Conservation (phyloP, 1,284 basidiomycete genomes). For the Ceraceosorus bombacis region DNA sequence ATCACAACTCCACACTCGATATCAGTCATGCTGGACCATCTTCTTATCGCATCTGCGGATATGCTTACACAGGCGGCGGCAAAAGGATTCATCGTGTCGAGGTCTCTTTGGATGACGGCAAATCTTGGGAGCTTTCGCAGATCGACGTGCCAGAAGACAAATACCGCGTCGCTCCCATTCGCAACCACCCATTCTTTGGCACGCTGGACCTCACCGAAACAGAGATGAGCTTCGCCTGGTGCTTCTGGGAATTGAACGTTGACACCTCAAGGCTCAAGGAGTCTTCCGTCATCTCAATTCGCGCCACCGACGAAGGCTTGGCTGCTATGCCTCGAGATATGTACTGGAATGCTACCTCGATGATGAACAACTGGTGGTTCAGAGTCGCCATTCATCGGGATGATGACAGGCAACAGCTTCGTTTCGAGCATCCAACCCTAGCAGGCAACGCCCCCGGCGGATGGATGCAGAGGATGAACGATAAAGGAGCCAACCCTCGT, state of each 20-base stretch:
- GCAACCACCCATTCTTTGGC: slow-evolving; percentile 47
- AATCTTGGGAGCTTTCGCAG: slow-evolving; percentile 55
- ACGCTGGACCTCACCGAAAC: slow-evolving; percentile 54
- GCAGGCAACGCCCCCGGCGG: slow-evolving; percentile 56
- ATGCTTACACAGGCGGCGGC: slow-evolving; percentile 64
- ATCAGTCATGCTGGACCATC: slow-evolving; percentile 17
- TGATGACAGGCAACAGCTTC: slow-evolving; percentile 44
- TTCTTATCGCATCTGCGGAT: slow-evolving; percentile 54
- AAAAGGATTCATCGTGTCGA: slow-evolving; percentile 59
- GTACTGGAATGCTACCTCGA: slow-evolving; percentile 54
- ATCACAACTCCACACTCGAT: slow-evolving; percentile 56
- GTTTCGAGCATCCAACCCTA: slow-evolving; percentile 61
- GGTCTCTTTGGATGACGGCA: slow-evolving; percentile 59
- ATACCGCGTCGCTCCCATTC: slow-evolving; percentile 51
- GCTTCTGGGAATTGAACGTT: slow-evolving; percentile 58
- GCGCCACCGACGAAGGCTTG: slow-evolving; percentile 59
- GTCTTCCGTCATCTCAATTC: slow-evolving; percentile 55
- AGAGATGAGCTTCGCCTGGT: slow-evolving; percentile 56
- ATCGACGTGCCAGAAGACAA: slow-evolving; percentile 58
- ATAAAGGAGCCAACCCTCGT: slow-evolving; percentile 53
- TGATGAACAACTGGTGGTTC: slow-evolving; percentile 62
- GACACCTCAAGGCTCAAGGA: slow-evolving; percentile 49
- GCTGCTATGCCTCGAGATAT: slow-evolving; percentile 56
- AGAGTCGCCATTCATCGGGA: slow-evolving; percentile 55
- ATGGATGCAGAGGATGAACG: slow-evolving; percentile 62